Evolutionary conservation across 768 basidiomycete genomes (phyloP).

Genomic region (Phylloporus arenicola): DNA sequence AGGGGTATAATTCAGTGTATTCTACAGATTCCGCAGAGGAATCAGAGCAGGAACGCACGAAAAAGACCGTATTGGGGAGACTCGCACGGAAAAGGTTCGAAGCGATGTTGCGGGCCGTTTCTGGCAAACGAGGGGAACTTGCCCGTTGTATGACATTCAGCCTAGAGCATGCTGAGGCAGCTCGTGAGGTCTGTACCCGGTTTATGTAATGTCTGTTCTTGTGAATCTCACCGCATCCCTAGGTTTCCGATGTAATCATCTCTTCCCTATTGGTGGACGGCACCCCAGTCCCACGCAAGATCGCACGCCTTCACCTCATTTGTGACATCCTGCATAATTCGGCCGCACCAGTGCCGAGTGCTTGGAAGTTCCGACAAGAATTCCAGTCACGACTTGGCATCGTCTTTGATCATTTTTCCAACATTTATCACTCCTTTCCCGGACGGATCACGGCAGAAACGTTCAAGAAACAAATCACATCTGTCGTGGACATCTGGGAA

Average conservation of each 20-base stretch:
- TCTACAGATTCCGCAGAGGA: slow-evolving; percentile 95
- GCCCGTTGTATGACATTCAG: slow-evolving; percentile 97
- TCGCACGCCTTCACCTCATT: slow-evolving; percentile 90
- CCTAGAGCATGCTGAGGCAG: slow-evolving; percentile 93
- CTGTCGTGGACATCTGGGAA: slow-evolving; percentile 94
- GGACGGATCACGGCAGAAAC: slow-evolving; percentile 94
- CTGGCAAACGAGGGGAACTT: slow-evolving; percentile 83
- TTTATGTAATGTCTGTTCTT: neutral
- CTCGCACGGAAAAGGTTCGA: slow-evolving; percentile 83
- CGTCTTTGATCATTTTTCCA: slow-evolving; percentile 93
- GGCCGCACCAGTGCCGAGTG: slow-evolving; percentile 86
- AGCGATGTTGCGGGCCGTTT: slow-evolving; percentile 81
- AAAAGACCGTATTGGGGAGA: slow-evolving; percentile 73
- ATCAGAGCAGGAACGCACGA: slow-evolving; percentile 76
- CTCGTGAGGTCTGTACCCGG: slow-evolving; percentile 63
- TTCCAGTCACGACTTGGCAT: slow-evolving; percentile 88
- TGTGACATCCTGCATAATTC: slow-evolving; percentile 99
- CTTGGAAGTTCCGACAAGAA: slow-evolving; percentile 95
- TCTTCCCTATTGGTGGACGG: slow-evolving; percentile 81
- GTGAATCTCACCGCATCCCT: slow-evolving; percentile 3
- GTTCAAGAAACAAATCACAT: slow-evolving; percentile 88
- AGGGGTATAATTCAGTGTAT: slow-evolving; percentile 86
- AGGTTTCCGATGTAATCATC: slow-evolving; percentile 91
- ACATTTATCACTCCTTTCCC: slow-evolving; percentile 92
- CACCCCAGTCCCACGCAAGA: slow-evolving; percentile 97